Evolutionary conservation across 108 stramenopile genomes (phyloP).

Genomic region (Hondaea fermentalgiana): DNA sequence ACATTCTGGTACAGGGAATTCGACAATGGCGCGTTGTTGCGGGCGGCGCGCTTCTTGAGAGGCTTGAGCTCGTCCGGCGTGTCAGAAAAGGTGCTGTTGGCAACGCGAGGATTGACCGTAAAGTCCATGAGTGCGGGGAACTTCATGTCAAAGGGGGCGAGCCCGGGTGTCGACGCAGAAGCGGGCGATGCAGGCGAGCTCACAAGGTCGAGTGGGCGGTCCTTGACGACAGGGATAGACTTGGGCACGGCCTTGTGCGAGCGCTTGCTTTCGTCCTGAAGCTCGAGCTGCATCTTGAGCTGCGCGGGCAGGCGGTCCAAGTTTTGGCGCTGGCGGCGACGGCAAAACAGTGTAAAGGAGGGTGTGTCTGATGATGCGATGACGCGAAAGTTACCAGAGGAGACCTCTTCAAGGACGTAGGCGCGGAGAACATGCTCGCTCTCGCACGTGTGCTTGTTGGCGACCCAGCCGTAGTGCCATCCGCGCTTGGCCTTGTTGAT

Average conservation of each 20-base stretch:
- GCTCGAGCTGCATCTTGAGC: constrained; percentile 9
- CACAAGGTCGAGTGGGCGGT: background rate
- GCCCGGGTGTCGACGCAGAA: background rate
- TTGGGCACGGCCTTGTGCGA: background rate
- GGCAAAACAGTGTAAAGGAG: background rate
- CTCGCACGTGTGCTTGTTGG: constrained; percentile 18
- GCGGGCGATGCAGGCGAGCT: background rate
- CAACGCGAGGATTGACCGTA: no score
- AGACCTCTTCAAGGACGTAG: background rate
- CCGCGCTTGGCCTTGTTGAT: background rate
- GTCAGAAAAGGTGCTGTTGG: no score
- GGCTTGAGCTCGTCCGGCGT: no score
- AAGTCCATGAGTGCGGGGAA: no score
- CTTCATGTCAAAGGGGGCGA: no score
- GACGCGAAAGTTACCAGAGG: background rate
- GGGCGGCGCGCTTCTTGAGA: no score
- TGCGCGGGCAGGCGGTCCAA: background rate
- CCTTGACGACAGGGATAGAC: background rate
- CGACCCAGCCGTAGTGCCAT: constrained; percentile 13
- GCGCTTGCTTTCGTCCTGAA: constrained; percentile 14
- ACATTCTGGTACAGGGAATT: no score
- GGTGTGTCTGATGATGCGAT: background rate
- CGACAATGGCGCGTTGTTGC: no score
- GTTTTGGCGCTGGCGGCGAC: background rate
- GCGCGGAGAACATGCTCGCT: constrained; percentile 10